Evolutionary conservation across 768 basidiomycete genomes (phyloP).

Genomic region (Chalciporus pseudorubinellus): DNA sequence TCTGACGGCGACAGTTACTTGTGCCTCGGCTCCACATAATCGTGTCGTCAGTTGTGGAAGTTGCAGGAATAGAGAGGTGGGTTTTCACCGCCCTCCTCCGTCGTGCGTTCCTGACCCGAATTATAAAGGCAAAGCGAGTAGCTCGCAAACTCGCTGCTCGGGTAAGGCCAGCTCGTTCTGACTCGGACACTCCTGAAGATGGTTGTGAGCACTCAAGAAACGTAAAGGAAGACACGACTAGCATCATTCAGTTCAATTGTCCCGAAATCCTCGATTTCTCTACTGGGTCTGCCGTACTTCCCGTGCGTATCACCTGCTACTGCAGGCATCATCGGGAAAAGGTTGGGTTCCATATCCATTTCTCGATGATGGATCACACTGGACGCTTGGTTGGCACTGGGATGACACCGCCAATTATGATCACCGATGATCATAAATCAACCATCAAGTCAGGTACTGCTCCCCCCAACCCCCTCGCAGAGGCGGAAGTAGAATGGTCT

Average conservation of each 20-base stretch:
- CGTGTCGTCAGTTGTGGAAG: conserved; percentile 82
- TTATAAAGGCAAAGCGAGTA: conserved; percentile 74
- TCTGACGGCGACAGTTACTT: conserved; percentile 71
- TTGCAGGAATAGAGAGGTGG: conserved; percentile 83
- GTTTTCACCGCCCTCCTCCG: conserved; percentile 15
- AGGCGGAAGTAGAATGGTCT: conserved; percentile 52
- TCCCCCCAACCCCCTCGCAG: conserved; percentile 35
- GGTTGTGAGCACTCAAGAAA: conserved; percentile 42
- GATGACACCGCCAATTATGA: conserved; percentile 89
- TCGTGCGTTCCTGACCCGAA: conserved; percentile 6
- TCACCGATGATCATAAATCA: conserved; percentile 99
- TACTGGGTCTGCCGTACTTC: conserved; percentile 82
- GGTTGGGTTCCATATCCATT: conserved; percentile 87
- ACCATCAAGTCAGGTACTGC: conserved; percentile 33
- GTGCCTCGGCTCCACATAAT: conserved; percentile 75
- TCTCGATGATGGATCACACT: conserved; percentile 75
- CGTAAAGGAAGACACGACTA: conserved; percentile 64
- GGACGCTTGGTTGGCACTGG: conserved; percentile 83
- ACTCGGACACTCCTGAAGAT: conserved; percentile 67
- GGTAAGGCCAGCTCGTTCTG: conserved; percentile 72
- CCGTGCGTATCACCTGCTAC: conserved; percentile 95
- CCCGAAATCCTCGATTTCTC: conserved; percentile 86
- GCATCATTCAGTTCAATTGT: conserved; percentile 96
- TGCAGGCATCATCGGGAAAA: conserved; percentile 99
- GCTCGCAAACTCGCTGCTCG: conserved; percentile 86